These are phyloP conservation scores for Ophiocordyceps camponoti-rufipedis DNA, from an alignment of 2,329 filamentous ascomycete genomes.

Conservation along the genomic window DNA sequence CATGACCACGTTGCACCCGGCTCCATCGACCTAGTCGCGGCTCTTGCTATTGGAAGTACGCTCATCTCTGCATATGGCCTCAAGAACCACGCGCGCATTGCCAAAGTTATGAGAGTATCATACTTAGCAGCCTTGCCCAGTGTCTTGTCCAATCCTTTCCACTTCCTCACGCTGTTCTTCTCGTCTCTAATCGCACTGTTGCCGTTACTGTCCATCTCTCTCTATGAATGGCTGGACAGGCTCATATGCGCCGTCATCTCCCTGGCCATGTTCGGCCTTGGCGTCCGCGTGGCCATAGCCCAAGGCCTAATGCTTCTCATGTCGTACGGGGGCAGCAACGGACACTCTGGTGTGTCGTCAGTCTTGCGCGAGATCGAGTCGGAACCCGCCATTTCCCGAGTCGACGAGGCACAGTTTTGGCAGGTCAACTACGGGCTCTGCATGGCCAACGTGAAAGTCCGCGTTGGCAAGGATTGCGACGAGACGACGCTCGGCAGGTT, in stretches of 20 bases:
- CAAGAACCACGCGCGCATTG: constrained; percentile 81
- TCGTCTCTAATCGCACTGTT: constrained; percentile 64
- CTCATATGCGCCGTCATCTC: constrained; percentile 68
- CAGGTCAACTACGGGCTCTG: constrained; percentile 95
- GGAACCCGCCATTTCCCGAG: constrained; percentile 54
- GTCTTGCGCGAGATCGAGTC: constrained; percentile 74
- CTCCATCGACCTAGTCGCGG: constrained; percentile 63
- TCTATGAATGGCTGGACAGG: constrained; percentile 71
- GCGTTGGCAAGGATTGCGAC: constrained; percentile 43
- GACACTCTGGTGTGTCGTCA: constrained; percentile 38
- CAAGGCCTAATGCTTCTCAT: constrained; percentile 91
- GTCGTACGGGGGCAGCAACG: constrained; percentile 43
- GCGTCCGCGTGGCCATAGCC: constrained; percentile 64
- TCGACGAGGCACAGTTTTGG: constrained; percentile 94
- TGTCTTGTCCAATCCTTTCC: constrained; percentile 84
- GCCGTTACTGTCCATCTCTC: constrained; percentile 62
- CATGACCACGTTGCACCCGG: constrained; percentile 53
- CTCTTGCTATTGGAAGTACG: constrained; percentile 68
- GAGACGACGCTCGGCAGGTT: constrained; percentile 57
- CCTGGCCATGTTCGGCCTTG: constrained; percentile 73
- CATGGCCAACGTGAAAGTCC: constrained; percentile 82
- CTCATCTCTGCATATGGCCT: constrained; percentile 73
- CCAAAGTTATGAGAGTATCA: constrained; percentile 73
- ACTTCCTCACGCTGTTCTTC: constrained; percentile 83
- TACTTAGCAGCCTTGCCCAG: constrained; percentile 68